Conservation (phyloP, 2,329 filamentous ascomycete genomes). For the Bretziella fagacearum region DNA sequence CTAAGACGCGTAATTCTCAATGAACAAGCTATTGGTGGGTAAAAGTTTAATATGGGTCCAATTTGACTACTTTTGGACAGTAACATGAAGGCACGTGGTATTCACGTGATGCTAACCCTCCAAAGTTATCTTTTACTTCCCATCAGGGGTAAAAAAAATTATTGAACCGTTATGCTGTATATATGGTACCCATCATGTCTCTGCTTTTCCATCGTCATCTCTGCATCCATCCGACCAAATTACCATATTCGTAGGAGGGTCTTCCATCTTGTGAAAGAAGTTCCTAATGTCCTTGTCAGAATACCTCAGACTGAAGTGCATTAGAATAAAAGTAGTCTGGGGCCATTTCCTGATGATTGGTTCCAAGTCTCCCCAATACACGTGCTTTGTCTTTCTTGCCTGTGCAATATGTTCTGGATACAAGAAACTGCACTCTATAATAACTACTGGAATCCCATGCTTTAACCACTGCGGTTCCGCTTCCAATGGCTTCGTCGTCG, state of each 20-base stretch:
- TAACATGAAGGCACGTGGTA: neutral
- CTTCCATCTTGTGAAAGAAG: constrained; percentile 27
- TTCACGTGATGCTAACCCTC: constrained; percentile 7
- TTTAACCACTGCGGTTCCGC: constrained; percentile 25
- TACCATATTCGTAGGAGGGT: constrained; percentile 28
- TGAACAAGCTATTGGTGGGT: neutral
- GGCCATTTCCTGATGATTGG: constrained; percentile 27
- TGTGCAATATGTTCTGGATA: constrained; percentile 27
- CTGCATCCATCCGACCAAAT: constrained; percentile 28
- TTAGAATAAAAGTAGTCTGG: constrained; percentile 29
- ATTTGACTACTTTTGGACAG: constrained; percentile 13
- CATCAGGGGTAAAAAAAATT: neutral
- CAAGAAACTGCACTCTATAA: constrained; percentile 34
- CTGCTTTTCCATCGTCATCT: constrained; percentile 10
- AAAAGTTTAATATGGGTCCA: neutral
- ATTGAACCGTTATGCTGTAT: neutral
- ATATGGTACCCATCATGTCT: too few relatives aligned
- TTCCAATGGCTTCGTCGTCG: constrained; percentile 26
- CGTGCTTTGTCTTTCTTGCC: constrained; percentile 31
- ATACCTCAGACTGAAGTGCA: constrained; percentile 32
- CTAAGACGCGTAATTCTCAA: neutral
- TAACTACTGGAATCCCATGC: constrained; percentile 27
- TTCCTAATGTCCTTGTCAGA: constrained; percentile 24
- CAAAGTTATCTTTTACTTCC: neutral
- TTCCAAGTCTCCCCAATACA: constrained; percentile 30